Evolutionary conservation across 192 early-diverging fungal genomes (phyloP), one percentile per base, ranked within the genome.

Genomic region (Coemansia sp.): DNA sequence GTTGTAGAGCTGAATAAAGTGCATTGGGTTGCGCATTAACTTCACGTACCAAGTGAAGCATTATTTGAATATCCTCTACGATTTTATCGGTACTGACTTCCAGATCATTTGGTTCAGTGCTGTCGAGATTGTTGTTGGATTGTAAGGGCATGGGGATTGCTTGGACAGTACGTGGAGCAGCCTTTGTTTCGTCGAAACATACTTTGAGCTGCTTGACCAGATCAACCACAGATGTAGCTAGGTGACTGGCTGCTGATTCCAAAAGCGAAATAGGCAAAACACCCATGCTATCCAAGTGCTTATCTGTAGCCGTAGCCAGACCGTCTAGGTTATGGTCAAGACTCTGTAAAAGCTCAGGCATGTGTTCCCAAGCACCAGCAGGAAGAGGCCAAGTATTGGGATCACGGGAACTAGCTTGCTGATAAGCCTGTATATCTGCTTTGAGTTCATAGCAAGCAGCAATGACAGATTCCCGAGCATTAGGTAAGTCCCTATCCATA

Each of bases 401-500:
- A 24, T 77, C 60, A 6, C 44, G 35, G 23, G 60, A 50, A 24
- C 70, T 50, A 4, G 57, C 67, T 14, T 27, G 45, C 55, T 88
- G 80, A 36, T 86, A 85, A 9, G 65, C 68, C 28, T 91, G 86
- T 7, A 89, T 81, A 36, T 98, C 90, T 30, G 90, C 89, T 0
- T 84, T 87, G 36, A 98, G 87, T 45, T 80, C 74, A 37, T 87
- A 85, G 74, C 93, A 95, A 0, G 90, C 79, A 28, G 87, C 78
- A 24, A 91, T 87, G 30, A 96, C 83, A 5, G 86, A 64, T 47
- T 87, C 85, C 87, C 93, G 92, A n/a, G 90, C 65, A 19, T 14
- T 25, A 25, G 61, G 72, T 29, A 98, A 63, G 1, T 94, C 90
- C 23, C 59, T 62, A 1, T 90, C 73, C 25, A 87, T 82, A 28